Conservation (phyloP, 345 rosid species). For the Corymbia maculata region DNA sequence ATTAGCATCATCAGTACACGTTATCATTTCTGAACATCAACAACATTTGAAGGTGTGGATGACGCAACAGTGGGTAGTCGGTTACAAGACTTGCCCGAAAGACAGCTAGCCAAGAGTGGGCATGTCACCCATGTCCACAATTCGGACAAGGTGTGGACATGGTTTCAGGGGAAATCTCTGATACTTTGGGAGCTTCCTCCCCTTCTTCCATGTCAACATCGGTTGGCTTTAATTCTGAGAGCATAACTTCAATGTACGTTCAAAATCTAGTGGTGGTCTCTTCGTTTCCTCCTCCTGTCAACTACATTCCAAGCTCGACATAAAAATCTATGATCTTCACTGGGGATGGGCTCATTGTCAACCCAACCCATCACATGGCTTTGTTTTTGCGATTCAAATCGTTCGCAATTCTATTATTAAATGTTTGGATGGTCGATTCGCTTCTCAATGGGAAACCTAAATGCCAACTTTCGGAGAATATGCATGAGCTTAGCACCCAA, state of each 20-base stretch:
- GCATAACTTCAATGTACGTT: background rate
- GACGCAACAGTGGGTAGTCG: too few species aligned
- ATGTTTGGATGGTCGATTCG: background rate
- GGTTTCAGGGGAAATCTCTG: background rate
- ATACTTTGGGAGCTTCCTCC: background rate
- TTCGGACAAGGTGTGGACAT: background rate
- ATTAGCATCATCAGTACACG: too few species aligned
- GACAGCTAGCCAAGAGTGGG: too few species aligned
- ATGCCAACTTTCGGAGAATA: too few species aligned
- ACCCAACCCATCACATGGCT: background rate
- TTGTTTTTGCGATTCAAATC: background rate
- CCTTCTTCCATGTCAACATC: background rate
- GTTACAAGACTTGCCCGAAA: too few species aligned
- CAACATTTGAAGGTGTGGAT: too few species aligned
- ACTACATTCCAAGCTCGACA: background rate
- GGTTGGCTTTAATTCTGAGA: background rate
- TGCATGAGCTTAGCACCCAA: background rate
- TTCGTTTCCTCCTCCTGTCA: background rate
- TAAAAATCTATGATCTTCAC: background rate
- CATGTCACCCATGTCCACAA: too few species aligned
- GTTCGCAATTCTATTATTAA: background rate
- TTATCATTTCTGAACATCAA: too few species aligned
- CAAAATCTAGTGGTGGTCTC: background rate
- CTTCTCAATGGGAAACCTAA: background rate
- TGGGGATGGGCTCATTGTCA: background rate